Conservation (phyloP, 164 flowering plant species). For the Aristolochia californica region DNA sequence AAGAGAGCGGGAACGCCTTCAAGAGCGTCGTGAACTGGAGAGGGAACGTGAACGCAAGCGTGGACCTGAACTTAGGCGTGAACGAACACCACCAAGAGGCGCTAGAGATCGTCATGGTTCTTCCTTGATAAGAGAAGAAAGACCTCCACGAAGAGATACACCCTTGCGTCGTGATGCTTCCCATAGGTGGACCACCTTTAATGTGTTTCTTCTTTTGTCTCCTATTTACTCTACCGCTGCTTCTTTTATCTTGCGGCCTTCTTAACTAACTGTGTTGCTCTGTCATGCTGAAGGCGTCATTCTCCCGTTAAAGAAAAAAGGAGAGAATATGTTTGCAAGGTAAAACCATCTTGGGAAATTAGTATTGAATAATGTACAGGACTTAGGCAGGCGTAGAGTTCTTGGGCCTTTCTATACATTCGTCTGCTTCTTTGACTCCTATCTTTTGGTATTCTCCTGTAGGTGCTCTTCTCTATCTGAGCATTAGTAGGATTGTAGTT, state of each 20-base stretch:
- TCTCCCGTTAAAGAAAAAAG: constrained; percentile 91
- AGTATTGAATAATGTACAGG: constrained; percentile 18
- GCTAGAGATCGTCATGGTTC: constrained; percentile 63
- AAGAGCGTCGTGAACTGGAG: constrained; percentile 35
- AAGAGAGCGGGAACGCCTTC: constrained; percentile 21
- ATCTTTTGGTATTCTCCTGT: too few relatives aligned
- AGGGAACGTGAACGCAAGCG: constrained; percentile 44
- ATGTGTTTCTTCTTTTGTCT: constrained; percentile 35
- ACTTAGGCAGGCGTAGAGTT: constrained; percentile 10
- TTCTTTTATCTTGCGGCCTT: constrained; percentile 36
- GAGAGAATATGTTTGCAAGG: constrained; percentile 99
- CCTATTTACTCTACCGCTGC: constrained; percentile 47
- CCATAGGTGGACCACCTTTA: constrained; percentile 73
- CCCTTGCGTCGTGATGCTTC: constrained; percentile 50
- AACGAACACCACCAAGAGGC: constrained; percentile 55
- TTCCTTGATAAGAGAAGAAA: constrained; percentile 43
- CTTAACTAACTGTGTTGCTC: constrained; percentile 72
- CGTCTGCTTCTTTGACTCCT: constrained; percentile 7
- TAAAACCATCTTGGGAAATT: constrained; percentile 43
- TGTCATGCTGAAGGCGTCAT: constrained; percentile 91
- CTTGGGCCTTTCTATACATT: constrained; percentile 8
- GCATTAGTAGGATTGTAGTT: too few relatives aligned
- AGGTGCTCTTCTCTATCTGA: too few relatives aligned
- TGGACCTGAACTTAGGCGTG: constrained; percentile 52
- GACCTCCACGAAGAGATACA: constrained; percentile 44